These are phyloP conservation scores for Pythium coloratum DNA, from an alignment of 352 stramenopile genomes.

Conservation along the genomic window DNA sequence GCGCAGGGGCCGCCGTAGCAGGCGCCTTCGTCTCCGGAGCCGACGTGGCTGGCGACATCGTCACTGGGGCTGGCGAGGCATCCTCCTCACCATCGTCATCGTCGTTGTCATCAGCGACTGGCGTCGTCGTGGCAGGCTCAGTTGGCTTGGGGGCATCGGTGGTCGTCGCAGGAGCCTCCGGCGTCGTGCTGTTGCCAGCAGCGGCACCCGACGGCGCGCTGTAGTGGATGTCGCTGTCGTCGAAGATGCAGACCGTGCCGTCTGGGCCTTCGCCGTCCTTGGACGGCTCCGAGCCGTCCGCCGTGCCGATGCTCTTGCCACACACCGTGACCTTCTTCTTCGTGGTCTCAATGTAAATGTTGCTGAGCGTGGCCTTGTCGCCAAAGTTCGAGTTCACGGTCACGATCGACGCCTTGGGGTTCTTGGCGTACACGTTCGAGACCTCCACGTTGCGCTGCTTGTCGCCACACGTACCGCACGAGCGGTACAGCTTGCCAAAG, in stretches of 20 bases:
- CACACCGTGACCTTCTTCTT: slow-evolving; percentile 28
- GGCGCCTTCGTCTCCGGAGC: too few species aligned
- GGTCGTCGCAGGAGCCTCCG: neutral
- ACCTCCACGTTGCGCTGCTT: slow-evolving; percentile 37
- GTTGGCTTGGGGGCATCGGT: too few species aligned
- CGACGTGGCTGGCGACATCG: too few species aligned
- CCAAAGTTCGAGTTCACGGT: slow-evolving; percentile 49
- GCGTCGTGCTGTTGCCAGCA: too few species aligned
- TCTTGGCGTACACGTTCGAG: slow-evolving; percentile 45
- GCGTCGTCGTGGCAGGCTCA: neutral
- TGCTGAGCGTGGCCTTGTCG: slow-evolving; percentile 28
- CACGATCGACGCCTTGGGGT: slow-evolving; percentile 42
- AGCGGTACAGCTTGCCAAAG: slow-evolving; percentile 51
- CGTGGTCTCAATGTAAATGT: slow-evolving; percentile 30
- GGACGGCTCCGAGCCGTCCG: slow-evolving; percentile 16
- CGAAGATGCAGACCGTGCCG: slow-evolving; percentile 13
- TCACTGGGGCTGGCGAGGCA: too few species aligned
- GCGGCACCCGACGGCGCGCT: neutral
- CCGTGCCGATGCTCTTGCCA: slow-evolving; percentile 7
- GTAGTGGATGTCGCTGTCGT: slow-evolving; percentile 38
- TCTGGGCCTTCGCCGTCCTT: slow-evolving; percentile 18
- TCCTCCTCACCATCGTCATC: too few species aligned
- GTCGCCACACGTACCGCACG: slow-evolving; percentile 41
- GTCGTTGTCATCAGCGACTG: neutral
- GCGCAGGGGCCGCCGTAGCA: too few species aligned